Conservation (phyloP, 352 stramenopile species). For the Globisporangium carolinianum region DNA sequence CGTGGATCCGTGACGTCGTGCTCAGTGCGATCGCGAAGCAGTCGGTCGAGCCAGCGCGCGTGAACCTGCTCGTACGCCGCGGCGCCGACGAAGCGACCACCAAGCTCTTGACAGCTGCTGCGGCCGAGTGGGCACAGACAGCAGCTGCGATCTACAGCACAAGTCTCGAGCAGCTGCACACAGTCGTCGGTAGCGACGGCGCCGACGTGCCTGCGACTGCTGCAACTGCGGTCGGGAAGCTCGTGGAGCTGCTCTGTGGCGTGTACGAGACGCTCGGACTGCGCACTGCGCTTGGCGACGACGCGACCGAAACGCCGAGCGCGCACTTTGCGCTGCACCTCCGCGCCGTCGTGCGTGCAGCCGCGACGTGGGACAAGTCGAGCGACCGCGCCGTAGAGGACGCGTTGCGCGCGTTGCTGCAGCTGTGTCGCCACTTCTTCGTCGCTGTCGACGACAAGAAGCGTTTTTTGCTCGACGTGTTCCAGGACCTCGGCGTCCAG, state of each 20-base stretch:
- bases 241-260: conserved; percentile 38
- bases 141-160: conserved; percentile 27
- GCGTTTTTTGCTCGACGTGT: conserved; percentile 56
- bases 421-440: conserved; percentile 46
- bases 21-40: conserved; percentile 20
- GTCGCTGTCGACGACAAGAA: conserved; percentile 49
- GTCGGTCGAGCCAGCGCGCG: conserved; percentile 25
- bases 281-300: background rate
- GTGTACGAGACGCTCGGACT: conserved; percentile 23
- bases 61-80: conserved; percentile 22
- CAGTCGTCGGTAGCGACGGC: conserved; percentile 5
- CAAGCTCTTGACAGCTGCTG: conserved; percentile 4
- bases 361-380: conserved; percentile 23
- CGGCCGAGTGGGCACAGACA: conserved; percentile 26
- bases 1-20: conserved; percentile 31
- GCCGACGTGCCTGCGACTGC: background rate
- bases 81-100: conserved; percentile 14
- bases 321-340: conserved; percentile 44
- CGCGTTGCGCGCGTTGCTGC: conserved; percentile 23
- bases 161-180: conserved; percentile 25
- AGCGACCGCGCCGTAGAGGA: conserved; percentile 7
- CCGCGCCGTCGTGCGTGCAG: conserved; percentile 26
- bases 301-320: conserved; percentile 15
- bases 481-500: conserved; percentile 60
- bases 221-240: conserved; percentile 13